Evolutionary conservation across 805 yeast genomes (phyloP).

Genomic region (Saccharomycopsis babjevae): DNA sequence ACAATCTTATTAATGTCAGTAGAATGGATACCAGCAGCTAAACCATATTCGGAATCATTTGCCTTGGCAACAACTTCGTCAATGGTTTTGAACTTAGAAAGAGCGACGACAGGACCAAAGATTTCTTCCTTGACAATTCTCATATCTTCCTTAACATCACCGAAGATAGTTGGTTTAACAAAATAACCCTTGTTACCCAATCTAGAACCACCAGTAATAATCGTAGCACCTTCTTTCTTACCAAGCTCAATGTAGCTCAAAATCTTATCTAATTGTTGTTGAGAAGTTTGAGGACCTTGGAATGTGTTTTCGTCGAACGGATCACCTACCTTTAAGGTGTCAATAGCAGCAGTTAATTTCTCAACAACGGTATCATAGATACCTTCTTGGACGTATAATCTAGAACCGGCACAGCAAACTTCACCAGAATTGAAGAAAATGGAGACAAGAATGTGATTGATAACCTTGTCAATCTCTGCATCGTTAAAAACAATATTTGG

Average conservation of each 20-base stretch:
- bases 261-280: constrained; percentile 58
- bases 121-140: constrained; percentile 62
- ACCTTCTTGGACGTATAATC: constrained; percentile 65
- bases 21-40: constrained; percentile 77
- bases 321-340: constrained; percentile 55
- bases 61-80: constrained; percentile 62
- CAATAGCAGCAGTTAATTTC: constrained; percentile 48
- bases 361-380: constrained; percentile 53
- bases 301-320: constrained; percentile 59
- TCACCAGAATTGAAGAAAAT: constrained; percentile 76
- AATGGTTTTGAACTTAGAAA: constrained; percentile 53
- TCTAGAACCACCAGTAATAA: constrained; percentile 65
- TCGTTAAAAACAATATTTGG: constrained; percentile 68
- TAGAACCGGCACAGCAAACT: constrained; percentile 75
- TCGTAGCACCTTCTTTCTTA: constrained; percentile 55
- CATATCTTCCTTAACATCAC: constrained; percentile 54
- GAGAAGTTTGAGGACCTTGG: constrained; percentile 75
- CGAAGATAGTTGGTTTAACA: constrained; percentile 63
- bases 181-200: constrained; percentile 58
- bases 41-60: constrained; percentile 63
- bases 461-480: constrained; percentile 45
- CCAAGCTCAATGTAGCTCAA: constrained; percentile 58
- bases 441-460: constrained; percentile 48
- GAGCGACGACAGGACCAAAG: constrained; percentile 71
- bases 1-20: constrained; percentile 49